These are phyloP conservation scores for Krasilnikovozyma curviuscula DNA, from an alignment of 768 basidiomycete genomes.

Conservation along the genomic window DNA sequence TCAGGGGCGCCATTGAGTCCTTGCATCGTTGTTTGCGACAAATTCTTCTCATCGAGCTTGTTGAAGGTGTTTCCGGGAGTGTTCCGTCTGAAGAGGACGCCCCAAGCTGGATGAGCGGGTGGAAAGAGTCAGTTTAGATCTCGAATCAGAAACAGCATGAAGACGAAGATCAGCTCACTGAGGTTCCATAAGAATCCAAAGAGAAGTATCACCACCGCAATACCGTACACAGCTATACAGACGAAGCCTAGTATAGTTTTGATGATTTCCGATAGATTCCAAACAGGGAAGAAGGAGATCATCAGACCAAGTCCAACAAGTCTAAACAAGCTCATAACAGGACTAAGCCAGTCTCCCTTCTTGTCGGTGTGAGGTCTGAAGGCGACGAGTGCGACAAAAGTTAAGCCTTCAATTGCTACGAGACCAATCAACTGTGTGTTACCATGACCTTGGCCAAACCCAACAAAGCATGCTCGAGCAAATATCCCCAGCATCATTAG, in stretches of 20 bases:
- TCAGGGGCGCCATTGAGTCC: no score
- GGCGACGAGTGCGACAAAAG: conserved; percentile 36
- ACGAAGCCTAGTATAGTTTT: conserved; percentile 58
- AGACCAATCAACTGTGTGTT: conserved; percentile 49
- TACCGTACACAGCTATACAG: conserved; percentile 48
- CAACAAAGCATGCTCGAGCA: conserved; percentile 52
- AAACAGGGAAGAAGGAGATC: conserved; percentile 44
- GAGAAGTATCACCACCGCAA: conserved; percentile 50
- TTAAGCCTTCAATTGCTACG: conserved; percentile 45
- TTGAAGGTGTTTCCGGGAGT: no score
- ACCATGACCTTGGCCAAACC: conserved; percentile 35
- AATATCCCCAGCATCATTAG: conserved; percentile 41
- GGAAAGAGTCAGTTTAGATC: no score
- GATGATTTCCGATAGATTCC: conserved; percentile 38
- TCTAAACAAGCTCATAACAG: conserved; percentile 47
- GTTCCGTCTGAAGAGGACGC: no score
- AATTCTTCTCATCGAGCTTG: no score
- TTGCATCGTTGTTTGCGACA: no score
- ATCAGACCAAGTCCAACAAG: conserved; percentile 49
- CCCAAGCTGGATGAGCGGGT: no score
- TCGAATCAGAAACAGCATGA: no score
- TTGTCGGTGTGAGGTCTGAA: conserved; percentile 46
- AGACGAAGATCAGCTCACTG: conserved; percentile 1
- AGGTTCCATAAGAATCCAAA: conserved; percentile 42
- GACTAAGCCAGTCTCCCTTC: conserved; percentile 50